These are phyloP conservation scores for Saxophila tyrrhenica DNA, from an alignment of 495 filamentous ascomycete species.

Conservation along the genomic window DNA sequence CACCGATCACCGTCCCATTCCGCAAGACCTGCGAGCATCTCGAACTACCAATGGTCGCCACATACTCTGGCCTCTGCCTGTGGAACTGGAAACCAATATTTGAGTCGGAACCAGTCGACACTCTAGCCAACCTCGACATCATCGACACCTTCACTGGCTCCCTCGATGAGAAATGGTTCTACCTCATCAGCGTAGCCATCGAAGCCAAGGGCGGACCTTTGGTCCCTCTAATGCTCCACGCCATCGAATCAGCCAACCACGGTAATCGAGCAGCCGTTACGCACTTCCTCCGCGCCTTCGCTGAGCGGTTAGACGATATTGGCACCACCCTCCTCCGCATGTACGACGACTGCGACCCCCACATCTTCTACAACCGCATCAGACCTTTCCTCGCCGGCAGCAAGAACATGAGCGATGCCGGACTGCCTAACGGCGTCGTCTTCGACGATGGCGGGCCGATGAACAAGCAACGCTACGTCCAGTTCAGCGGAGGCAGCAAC, in stretches of 20 bases:
- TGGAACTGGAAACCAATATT: constrained; percentile 97
- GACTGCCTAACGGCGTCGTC: constrained; percentile 72
- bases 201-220: constrained; percentile 87
- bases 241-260: constrained; percentile 67
- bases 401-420: constrained; percentile 93
- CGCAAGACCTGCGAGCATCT: constrained; percentile 66
- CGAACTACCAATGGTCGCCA: constrained; percentile 86
- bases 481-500: constrained; percentile 85
- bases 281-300: constrained; percentile 60
- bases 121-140: constrained; percentile 72
- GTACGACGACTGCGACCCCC: constrained; percentile 86
- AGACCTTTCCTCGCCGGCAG: constrained; percentile 89
- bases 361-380: constrained; percentile 87
- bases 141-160: constrained; percentile 89
- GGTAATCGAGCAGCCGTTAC: constrained; percentile 62
- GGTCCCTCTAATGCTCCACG: constrained; percentile 75
- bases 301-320: constrained; percentile 79
- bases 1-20: constrained; percentile 72
- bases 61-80: constrained; percentile 79
- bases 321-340: constrained; percentile 63
- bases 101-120: constrained; percentile 62
- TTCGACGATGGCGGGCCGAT: constrained; percentile 61
- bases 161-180: constrained; percentile 97
- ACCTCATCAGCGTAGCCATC: constrained; percentile 86
- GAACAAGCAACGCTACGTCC: constrained; percentile 53